phyloP scores from a whole-genome alignment of 225 moss, liverwort and hornwort species.

The Asterella californica region DNA sequence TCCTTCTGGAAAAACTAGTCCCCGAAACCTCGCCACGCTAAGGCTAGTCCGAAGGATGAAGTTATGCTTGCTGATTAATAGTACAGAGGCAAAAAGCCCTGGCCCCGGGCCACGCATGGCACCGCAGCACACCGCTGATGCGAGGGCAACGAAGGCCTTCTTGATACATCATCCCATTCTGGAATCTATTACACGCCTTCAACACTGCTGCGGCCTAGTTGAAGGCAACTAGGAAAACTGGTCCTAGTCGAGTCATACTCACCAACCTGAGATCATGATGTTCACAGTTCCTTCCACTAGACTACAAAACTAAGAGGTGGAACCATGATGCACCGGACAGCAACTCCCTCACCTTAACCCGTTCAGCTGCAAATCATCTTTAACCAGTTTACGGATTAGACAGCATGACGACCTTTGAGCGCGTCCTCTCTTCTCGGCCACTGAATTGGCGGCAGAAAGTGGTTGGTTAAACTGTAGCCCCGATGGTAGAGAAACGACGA shows the following conservation, averaged over 20 bases:
- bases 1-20: constrained; percentile 3
- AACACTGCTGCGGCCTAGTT: background rate
- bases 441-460: background rate
- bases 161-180: background rate
- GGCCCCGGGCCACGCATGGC: constrained; percentile 1
- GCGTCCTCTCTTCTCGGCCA: background rate
- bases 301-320: constrained; percentile 26
- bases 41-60: constrained; percentile 9
- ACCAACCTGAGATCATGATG: constrained; percentile 4
- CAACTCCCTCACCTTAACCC: constrained; percentile 4
- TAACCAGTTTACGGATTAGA: background rate
- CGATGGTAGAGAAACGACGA: background rate
- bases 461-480: background rate
- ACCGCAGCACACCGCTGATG: constrained; percentile 7
- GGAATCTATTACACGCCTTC: constrained; percentile 12
- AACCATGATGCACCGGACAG: constrained; percentile 8
- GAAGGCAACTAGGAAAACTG: constrained; percentile 13
- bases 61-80: constrained; percentile 6
- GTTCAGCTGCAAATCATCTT: background rate
- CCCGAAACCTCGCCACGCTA: background rate
- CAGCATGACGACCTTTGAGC: background rate
- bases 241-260: constrained; percentile 9
- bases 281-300: constrained; percentile 20
- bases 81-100: constrained; percentile 13
- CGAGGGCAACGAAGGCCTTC: background rate